Base-by-base conservation (phyloP, 805 yeast species). In the Ogataea polymorpha region DNA sequence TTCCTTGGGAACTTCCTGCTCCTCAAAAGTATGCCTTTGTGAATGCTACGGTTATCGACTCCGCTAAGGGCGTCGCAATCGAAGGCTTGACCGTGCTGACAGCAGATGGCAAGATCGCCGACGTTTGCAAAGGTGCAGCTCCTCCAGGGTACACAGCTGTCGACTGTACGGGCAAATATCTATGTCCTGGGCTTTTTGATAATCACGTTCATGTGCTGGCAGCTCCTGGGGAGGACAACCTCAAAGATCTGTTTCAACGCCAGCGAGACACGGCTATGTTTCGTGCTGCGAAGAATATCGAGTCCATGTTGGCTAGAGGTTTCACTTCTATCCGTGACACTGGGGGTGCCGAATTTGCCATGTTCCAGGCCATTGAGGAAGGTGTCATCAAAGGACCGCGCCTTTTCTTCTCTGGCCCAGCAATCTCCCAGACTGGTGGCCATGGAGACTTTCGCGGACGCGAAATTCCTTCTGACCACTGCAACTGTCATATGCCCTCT, bases 391-490 rank as follows among this genome's bases (percentile, higher is more conserved):
- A 44, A 17, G 63, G 62, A 0, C 63, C 63, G 3, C 44, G 61
- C 32, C 28, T 54, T 9, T 47, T 58, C 20, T 46, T 50, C 27
- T 47, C 56, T 20, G 63, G 61, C 4, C 45, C 42, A 18, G 58
- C 59, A 12, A 42, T 58, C 14, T 52, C 60, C 20, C 62, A 58
- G 39, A 58, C 63, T 4, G 63, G 61, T 17, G 63, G 62, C 2
- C 63, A 57, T 47, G 60, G 53, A 11, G 61, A 58, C 39, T 31
- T 52, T 42, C 39, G 58, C 5, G 20, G 20, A 18, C 20, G 20
- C 20, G 20, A 18, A 18, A 18, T 18, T 18, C 20, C 20, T 18
- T 11, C 26, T 24, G 58, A 51, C 27, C 48, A 56, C 32, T 58
- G 63, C 32, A 42, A 35, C 11, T 58, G 62, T 31, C 60, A 58